A percentile compares a stretch with the other conserved stretches of the same genome.
Conservation (phyloP, 805 yeast species). For the Pichia manshurica region DNA sequence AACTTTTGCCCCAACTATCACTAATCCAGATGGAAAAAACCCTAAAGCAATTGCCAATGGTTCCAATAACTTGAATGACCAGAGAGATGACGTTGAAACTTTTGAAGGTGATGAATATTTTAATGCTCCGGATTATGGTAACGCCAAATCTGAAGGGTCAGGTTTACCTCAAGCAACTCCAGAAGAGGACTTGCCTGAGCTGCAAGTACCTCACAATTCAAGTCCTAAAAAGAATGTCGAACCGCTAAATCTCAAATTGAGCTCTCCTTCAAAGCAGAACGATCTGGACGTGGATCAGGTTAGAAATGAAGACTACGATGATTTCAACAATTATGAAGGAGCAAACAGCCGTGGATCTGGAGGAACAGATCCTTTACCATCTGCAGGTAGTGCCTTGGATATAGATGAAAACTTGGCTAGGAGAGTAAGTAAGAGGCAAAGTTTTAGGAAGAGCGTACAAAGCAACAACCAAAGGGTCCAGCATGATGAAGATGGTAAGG, state of each 20-base stretch:
- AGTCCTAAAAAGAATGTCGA: not conserved
- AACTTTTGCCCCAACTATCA: too few species aligned
- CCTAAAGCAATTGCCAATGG: too few species aligned
- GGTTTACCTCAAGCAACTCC: not conserved
- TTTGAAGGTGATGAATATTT: not conserved
- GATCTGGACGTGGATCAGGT: too few species aligned
- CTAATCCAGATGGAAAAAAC: too few species aligned
- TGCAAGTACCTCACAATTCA: not conserved
- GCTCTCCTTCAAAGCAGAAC: too few species aligned
- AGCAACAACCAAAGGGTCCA: not conserved
- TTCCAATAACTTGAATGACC: too few species aligned
- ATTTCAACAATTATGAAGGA: constrained; percentile 8
- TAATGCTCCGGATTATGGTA: not conserved
- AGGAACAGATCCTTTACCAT: not conserved
- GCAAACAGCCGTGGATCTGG: not conserved
- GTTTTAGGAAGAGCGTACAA: not conserved
- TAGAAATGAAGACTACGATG: not conserved
- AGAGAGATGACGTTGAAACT: not conserved
- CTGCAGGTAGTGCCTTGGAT: constrained; percentile 12
- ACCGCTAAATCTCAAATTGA: not conserved
- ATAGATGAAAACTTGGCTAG: constrained; percentile 13
- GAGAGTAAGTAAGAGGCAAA: constrained; percentile 12
- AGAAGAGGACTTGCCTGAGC: constrained; percentile 2
- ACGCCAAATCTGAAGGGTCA: not conserved
- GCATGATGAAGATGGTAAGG: constrained; percentile 37